Base-by-base conservation (phyloP, 192 early-diverging fungal genomes). In the Backusella circina region DNA sequence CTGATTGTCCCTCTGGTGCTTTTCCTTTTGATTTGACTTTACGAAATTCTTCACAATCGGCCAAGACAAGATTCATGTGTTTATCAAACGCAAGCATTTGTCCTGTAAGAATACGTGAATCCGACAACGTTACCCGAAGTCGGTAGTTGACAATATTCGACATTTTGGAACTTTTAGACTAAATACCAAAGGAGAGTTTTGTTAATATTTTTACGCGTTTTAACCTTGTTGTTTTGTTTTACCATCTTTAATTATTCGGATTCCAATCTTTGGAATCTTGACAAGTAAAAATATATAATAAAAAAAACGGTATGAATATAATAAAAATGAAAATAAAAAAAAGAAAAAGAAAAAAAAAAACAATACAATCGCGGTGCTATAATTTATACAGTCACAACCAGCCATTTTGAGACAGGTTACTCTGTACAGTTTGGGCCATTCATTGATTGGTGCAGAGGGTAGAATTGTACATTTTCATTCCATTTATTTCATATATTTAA, bases 31-130 rank as follows among this genome's bases (percentile, higher is more conserved):
- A 77, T 74, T 95, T 97, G 71, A 98, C 86, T 70, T 90, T 93
- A 54, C 98, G 90, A 80, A 96, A 97, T 81, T 99, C 98, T 82
- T 99, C 94, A 86, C 95, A 96, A 82, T 99, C 98, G 31, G 95
- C 88, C 26, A 99, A 88, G 21, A 99, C 98, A 66, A 99, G 87
- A 78, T 99, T 99, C 98, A 99, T 99, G 83, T 99, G 95, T 82
- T 98, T 97, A 85, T 99, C 98, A 76, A 99, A 99, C 21, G 98
- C 98, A 44, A 99, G 87, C 97, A 99, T 98, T 77, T 98, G 96
- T 37, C 98, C 98, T 10, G 97, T 91, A 75, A 99, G 83, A 6
- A 92, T 92, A 65, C 98, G 91, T 64, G 94, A 93, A 82, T 99
- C 98, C 31, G 90, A 85, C 67, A 99, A 83, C 57, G 95, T 98